Evolutionary conservation across 768 basidiomycete genomes (phyloP).

Genomic region (Boletus eberwhitei): DNA sequence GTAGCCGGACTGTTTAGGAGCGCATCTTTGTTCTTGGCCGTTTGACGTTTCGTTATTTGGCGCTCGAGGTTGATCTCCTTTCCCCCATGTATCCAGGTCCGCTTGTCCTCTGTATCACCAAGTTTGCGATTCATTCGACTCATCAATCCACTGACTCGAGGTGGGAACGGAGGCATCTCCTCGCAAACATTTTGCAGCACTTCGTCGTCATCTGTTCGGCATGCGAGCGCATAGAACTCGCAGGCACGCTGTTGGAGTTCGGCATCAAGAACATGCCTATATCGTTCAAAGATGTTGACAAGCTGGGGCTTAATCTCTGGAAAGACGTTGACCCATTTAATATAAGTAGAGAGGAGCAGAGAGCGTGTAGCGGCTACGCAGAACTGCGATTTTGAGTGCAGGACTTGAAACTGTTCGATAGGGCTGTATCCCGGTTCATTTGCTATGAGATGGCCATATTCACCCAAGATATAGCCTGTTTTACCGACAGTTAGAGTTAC

Average conservation of each 20-base stretch:
- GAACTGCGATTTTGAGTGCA: slow-evolving; percentile 94
- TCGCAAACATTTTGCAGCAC: slow-evolving; percentile 93
- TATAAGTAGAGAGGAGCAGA: slow-evolving; percentile 91
- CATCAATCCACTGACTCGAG: slow-evolving; percentile 86
- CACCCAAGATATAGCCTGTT: slow-evolving; percentile 91
- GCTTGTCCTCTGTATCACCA: slow-evolving; percentile 90
- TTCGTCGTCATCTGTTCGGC: slow-evolving; percentile 84
- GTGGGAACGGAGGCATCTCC: slow-evolving; percentile 98
- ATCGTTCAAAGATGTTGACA: slow-evolving; percentile 92
- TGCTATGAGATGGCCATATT: slow-evolving; percentile 97
- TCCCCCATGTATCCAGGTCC: slow-evolving; percentile 95
- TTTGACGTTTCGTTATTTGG: slow-evolving; percentile 55
- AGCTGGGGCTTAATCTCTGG: slow-evolving; percentile 97
- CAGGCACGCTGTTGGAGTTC: slow-evolving; percentile 98
- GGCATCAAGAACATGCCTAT: slow-evolving; percentile 94
- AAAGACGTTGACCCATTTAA: slow-evolving; percentile 99
- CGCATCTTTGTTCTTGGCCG: slow-evolving; percentile 31
- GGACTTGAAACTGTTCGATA: slow-evolving; percentile 85
- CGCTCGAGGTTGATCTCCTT: slow-evolving; percentile 86
- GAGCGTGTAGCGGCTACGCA: slow-evolving; percentile 90
- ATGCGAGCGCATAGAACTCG: slow-evolving; percentile 91
- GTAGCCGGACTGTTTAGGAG: slow-evolving; percentile 36
- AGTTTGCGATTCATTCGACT: slow-evolving; percentile 86
- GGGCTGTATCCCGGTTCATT: slow-evolving; percentile 94
- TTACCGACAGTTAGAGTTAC: slow-evolving; percentile 8